A percentile compares a stretch with the other conserved stretches of the same genome.
phyloP scores from a whole-genome alignment of 257 asterid species.

The Solanum etuberosum region DNA sequence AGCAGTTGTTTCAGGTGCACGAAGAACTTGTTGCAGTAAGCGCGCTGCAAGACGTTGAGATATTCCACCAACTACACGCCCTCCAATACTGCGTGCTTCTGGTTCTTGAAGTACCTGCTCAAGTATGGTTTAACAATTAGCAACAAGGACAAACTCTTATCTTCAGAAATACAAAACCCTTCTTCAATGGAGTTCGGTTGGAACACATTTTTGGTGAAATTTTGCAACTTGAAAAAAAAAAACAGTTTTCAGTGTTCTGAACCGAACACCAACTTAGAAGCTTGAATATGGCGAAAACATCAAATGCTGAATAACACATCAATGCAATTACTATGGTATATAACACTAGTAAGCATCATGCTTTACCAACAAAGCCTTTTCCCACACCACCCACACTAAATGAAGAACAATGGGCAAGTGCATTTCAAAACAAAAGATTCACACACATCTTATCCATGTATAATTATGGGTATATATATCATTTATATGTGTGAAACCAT shows the following conservation, averaged over 20 bases:
- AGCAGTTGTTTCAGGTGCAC: conserved; percentile 52
- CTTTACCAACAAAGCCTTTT: neutral
- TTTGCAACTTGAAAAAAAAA: neutral
- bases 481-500: neutral
- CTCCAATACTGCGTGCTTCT: conserved; percentile 75
- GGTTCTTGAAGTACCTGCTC: conserved; percentile 90
- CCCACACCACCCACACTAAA: neutral
- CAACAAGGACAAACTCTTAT: neutral
- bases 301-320: neutral
- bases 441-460: neutral
- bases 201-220: neutral
- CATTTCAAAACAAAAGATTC: neutral
- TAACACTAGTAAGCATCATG: neutral
- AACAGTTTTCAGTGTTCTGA: neutral
- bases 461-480: neutral
- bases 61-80: conserved; percentile 92
- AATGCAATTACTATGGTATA: neutral
- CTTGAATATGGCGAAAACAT: neutral
- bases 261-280: neutral
- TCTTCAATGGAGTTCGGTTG: neutral
- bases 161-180: neutral
- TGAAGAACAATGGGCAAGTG: neutral
- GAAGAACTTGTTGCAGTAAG: conserved; percentile 85
- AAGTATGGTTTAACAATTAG: conserved; percentile 8
- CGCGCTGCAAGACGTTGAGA: conserved; percentile 96